A percentile compares a stretch with the other conserved stretches of the same genome.
Conservation (phyloP, 2,329 filamentous ascomycete species). For the Neofusicoccum kwambonambiense region DNA sequence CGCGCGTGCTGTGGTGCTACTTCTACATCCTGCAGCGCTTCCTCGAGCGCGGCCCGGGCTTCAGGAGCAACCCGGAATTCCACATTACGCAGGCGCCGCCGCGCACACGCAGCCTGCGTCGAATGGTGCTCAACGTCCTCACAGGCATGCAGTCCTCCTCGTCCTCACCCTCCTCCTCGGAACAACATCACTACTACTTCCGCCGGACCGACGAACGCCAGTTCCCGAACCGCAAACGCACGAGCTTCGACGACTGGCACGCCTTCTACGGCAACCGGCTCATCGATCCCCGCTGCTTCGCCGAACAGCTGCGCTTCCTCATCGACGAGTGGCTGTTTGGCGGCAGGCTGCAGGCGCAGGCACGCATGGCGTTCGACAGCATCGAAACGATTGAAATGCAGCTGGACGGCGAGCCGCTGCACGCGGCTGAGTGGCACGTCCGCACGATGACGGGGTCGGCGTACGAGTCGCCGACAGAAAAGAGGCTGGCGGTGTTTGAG, state of each 20-base stretch:
- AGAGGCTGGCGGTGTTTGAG: not conserved
- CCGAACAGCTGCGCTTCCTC: not conserved
- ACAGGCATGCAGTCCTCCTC: not conserved
- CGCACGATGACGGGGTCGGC: not conserved
- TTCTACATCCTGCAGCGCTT: constrained; percentile 9
- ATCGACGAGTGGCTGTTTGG: constrained; percentile 2
- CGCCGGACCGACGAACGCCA: not conserved
- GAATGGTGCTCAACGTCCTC: not conserved
- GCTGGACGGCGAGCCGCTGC: not conserved
- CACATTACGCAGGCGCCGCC: constrained; percentile 9
- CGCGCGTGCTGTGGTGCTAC: constrained; percentile 5
- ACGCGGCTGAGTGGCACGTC: not conserved
- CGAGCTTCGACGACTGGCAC: not conserved
- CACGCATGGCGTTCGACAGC: constrained; percentile 3
- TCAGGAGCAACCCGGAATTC: not conserved
- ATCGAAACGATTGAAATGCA: not conserved
- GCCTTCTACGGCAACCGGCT: not conserved
- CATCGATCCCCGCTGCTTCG: not conserved
- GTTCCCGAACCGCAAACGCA: not conserved
- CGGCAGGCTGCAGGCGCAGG: not conserved
- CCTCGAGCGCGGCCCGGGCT: constrained; percentile 10
- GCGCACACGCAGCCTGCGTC: not conserved
- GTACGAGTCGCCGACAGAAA: not conserved
- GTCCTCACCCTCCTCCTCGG: not conserved
- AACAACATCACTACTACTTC: not conserved